These are phyloP conservation scores for Aspergillus ellipticus DNA, from an alignment of 495 filamentous ascomycete genomes.

Conservation along the genomic window DNA sequence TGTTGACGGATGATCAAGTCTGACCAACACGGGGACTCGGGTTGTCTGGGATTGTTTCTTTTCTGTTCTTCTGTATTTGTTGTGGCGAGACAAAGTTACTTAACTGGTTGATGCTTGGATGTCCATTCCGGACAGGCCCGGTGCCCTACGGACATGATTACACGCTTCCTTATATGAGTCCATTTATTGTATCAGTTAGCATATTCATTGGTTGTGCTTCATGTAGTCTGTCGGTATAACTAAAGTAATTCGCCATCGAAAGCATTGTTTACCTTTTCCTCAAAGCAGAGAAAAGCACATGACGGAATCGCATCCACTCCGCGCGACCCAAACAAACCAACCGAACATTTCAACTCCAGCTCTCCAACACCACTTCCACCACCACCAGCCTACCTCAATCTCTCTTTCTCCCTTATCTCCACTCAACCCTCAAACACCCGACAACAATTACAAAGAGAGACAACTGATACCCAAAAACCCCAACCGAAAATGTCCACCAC, in stretches of 20 bases:
- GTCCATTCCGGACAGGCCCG: not conserved
- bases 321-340: constrained; percentile 3
- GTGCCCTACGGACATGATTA: constrained; percentile 3
- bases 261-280: too few relatives aligned
- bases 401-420: too few relatives aligned
- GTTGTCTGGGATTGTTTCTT: not conserved
- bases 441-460: not conserved
- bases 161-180: not conserved
- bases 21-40: not conserved
- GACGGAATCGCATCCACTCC: not conserved
- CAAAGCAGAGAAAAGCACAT: not conserved
- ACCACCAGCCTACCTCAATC: constrained; percentile 24
- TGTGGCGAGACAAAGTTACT: not conserved
- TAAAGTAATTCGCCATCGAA: too few relatives aligned
- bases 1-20: not conserved
- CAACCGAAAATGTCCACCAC: constrained; percentile 2
- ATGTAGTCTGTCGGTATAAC: too few relatives aligned
- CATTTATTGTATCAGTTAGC: not conserved
- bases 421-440: constrained; percentile 5
- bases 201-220: too few relatives aligned
- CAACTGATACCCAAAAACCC: not conserved
- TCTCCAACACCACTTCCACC: constrained; percentile 10
- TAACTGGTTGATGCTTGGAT: not conserved
- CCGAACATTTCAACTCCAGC: not conserved
- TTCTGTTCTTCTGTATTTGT: not conserved